phyloP scores from a whole-genome alignment of 345 rosid genomes.

The Conringia planisiliqua region DNA sequence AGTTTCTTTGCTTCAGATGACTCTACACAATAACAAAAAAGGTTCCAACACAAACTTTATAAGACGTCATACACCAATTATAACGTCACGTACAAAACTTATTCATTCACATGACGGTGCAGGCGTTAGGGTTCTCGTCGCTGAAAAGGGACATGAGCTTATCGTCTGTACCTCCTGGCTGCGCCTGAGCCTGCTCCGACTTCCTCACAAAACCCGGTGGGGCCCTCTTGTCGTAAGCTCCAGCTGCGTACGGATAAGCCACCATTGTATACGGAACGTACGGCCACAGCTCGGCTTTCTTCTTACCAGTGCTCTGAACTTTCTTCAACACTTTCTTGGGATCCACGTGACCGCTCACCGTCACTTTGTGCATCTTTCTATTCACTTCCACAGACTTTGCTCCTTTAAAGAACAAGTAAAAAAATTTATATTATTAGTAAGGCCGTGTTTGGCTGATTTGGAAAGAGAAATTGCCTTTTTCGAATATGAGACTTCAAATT shows the following conservation, averaged over 20 bases:
- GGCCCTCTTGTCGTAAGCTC: slow-evolving; percentile 36
- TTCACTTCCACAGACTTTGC: slow-evolving; percentile 35
- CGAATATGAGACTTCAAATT: neutral
- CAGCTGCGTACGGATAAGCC: slow-evolving; percentile 35
- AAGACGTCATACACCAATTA: neutral
- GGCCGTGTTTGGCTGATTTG: neutral
- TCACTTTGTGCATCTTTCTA: slow-evolving; percentile 33
- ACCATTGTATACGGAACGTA: slow-evolving; percentile 38
- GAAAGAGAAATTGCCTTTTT: neutral
- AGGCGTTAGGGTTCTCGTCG: slow-evolving; percentile 39
- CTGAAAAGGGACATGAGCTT: slow-evolving; percentile 34
- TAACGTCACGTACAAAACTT: neutral
- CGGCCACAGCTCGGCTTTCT: slow-evolving; percentile 39
- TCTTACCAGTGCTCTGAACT: slow-evolving; percentile 31
- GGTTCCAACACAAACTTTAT: neutral
- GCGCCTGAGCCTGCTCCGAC: slow-evolving; percentile 32
- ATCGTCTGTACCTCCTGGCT: slow-evolving; percentile 34
- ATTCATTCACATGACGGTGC: slow-evolving; percentile 30
- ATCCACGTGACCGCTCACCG: slow-evolving; percentile 36
- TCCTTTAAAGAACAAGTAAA: slow-evolving; percentile 14
- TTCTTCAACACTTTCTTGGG: slow-evolving; percentile 29
- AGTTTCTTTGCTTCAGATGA: slow-evolving; percentile 4
- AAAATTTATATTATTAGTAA: neutral
- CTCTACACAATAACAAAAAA: neutral
- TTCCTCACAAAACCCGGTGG: slow-evolving; percentile 36